Evolutionary conservation across 129 eudicot genomes (phyloP).

Genomic region (Chrysanthemum lavandulifolium): DNA sequence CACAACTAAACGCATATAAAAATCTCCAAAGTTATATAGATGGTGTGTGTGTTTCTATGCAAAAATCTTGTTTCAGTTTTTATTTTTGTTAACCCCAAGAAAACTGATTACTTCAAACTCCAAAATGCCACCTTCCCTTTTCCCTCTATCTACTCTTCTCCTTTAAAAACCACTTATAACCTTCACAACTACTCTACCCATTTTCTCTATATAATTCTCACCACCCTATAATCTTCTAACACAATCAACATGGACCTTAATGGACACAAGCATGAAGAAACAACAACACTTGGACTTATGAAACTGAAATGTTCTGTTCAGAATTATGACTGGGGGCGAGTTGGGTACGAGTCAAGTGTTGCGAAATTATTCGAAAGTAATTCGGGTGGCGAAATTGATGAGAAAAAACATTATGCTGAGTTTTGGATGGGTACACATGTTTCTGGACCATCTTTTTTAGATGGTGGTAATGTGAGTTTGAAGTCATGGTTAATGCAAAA

Average conservation of each 20-base stretch:
- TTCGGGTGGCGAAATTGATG: conserved; percentile 43
- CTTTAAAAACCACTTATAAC: no score
- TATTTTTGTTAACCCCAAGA: no score
- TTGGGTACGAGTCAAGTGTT: conserved; percentile 61
- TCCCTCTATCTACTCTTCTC: no score
- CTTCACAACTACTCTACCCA: no score
- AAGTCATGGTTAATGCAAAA: conserved; percentile 69
- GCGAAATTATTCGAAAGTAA: conserved; percentile 40
- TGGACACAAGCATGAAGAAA: neutral
- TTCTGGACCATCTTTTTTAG: conserved; percentile 66
- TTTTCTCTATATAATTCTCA: no score
- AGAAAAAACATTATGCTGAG: conserved; percentile 68
- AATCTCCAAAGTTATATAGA: no score
- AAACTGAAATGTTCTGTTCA: conserved; percentile 72
- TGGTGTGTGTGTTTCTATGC: no score
- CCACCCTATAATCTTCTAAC: no score
- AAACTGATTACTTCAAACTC: no score
- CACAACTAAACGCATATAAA: no score
- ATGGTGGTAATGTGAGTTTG: conserved; percentile 33
- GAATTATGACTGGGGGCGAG: conserved; percentile 82
- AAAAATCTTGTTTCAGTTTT: no score
- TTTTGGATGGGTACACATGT: conserved; percentile 97
- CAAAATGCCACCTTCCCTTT: no score
- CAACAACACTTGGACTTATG: conserved; percentile 21
- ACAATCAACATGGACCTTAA: neutral